phyloP scores from a whole-genome alignment of 495 filamentous ascomycete genomes.

The Podospora conica region DNA sequence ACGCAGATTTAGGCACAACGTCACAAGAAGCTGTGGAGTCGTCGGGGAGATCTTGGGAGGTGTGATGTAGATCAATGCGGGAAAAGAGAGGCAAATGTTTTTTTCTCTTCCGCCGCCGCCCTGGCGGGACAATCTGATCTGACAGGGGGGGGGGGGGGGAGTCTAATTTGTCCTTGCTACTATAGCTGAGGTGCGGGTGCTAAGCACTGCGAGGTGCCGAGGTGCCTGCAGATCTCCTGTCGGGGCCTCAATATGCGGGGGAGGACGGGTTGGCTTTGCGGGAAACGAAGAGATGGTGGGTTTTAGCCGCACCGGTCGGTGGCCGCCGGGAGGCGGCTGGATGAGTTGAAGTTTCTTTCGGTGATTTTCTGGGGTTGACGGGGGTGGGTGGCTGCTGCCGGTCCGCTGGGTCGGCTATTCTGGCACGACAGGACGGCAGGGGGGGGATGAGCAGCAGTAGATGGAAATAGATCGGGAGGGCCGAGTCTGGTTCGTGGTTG shows the following conservation, averaged over 20 bases:
- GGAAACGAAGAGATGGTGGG: not conserved
- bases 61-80: not conserved
- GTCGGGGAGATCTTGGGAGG: not conserved
- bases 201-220: not conserved
- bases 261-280: not conserved
- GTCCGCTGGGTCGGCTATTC: not conserved
- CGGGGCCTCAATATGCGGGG: not conserved
- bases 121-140: not conserved
- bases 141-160: not conserved
- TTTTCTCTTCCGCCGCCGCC: not conserved
- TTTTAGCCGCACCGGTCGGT: not conserved
- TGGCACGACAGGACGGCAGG: not conserved
- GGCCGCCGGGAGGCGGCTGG: not conserved
- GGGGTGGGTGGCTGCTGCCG: not conserved
- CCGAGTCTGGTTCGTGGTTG: not conserved
- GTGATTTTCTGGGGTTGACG: not conserved
- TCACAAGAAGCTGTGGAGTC: not conserved
- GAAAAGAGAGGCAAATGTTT: not conserved
- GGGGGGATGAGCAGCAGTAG: not conserved
- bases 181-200: not conserved
- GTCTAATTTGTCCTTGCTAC: not conserved
- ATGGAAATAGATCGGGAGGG: not conserved
- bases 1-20: not conserved
- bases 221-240: not conserved
- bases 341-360: not conserved